Conservation (phyloP, 2,329 filamentous ascomycete genomes). For the Clonostachys byssicola region DNA sequence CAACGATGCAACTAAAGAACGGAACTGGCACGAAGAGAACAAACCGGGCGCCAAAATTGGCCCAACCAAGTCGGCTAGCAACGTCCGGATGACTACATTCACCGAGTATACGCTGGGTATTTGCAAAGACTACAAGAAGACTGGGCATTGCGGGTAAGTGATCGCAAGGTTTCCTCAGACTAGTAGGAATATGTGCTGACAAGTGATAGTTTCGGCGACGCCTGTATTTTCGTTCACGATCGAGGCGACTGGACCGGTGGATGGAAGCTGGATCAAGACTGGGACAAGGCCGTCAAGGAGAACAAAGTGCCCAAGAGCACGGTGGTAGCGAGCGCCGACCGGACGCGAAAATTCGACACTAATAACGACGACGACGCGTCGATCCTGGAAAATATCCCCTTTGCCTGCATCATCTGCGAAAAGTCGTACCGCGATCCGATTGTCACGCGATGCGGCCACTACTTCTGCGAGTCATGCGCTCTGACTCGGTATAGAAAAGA, state of each 20-base stretch:
- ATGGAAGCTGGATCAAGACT: constrained; percentile 93
- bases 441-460: constrained; percentile 88
- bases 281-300: constrained; percentile 79
- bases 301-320: constrained; percentile 60
- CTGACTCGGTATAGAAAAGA: constrained; percentile 82
- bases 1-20: constrained; percentile 87
- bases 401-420: constrained; percentile 84
- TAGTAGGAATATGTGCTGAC: constrained; percentile 21
- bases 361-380: constrained; percentile 30
- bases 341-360: constrained; percentile 23
- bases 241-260: constrained; percentile 82
- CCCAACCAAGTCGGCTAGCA: constrained; percentile 82
- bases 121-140: constrained; percentile 91
- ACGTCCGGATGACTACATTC: constrained; percentile 84
- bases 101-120: constrained; percentile 91
- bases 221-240: constrained; percentile 76
- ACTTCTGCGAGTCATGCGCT: constrained; percentile 91
- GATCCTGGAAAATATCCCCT: constrained; percentile 79
- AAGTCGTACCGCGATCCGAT: constrained; percentile 75
- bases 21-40: constrained; percentile 86
- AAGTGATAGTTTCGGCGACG: constrained; percentile 49
- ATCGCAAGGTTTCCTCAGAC: constrained; percentile 13
- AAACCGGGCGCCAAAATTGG: constrained; percentile 65
- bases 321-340: constrained; percentile 55
- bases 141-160: constrained; percentile 39